Evolutionary conservation across 1,284 basidiomycete genomes (phyloP), one percentile per base, ranked within the genome.

Genomic region (Ceraceosorus guamensis): DNA sequence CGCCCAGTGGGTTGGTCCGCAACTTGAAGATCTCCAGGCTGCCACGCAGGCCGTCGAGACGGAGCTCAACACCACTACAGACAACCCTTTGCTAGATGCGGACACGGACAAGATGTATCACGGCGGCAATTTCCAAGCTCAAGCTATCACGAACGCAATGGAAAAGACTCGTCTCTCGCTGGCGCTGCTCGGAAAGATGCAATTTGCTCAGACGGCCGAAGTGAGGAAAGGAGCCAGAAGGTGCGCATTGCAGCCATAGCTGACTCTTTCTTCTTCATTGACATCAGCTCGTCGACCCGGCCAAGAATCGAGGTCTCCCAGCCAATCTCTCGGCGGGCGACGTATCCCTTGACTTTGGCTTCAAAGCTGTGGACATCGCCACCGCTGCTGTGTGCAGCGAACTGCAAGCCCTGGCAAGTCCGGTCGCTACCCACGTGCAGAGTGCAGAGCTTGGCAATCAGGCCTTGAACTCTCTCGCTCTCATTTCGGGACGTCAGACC

Each of bases 331-430:
- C 58, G 18, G 58, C 60, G 14, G 53, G 53, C 3, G 58, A 60
- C 48, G 56, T 65, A 0, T 68, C 66, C 48, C 64, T 71, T 52
- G 87, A 90, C 78, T 91, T 89, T 76, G 86, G 87, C 66, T 82
- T 81, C 41, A 91, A 91, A 77, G 89, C 89, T 33, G 41, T 89
- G 50, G 89, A 91, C 72, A 91, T 91, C 61, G 87, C 85, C 46
- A n/a, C 56, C 6, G 60, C 60, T 33, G 60, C 60, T 34, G 57
- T 51, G 46, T 55, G 53, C 16, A 45, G 53, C 14, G 89, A 91
- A 77, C 81, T 91, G 16, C 88, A 87, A 6, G 85, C 82, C 73
- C 82, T 90, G n/a, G 88, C 88, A 1, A 85, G 82, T 70, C 88
- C 89, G 0, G 88, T 91, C 1, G 86, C 86, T 6, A 88, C 87